A percentile compares a stretch with the other conserved stretches of the same genome.
Conservation (phyloP, 164 flowering plant genomes). For the Stephania japonica region DNA sequence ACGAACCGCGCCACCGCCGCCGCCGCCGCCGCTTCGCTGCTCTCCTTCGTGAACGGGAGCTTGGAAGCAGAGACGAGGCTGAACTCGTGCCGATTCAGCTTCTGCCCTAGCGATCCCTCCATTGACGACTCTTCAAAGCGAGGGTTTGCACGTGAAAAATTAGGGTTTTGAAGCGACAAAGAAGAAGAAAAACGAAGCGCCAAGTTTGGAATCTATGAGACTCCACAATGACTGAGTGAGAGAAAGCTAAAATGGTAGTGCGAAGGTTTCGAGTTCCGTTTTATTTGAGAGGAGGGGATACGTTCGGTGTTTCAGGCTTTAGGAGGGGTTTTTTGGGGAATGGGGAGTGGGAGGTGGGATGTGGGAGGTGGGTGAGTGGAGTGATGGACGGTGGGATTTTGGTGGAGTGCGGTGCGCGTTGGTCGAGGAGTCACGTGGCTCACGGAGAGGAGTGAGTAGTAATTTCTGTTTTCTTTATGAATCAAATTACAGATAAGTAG, state of each 20-base stretch:
- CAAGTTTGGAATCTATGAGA: neutral
- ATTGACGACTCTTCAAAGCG: conserved; percentile 12
- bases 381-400: no score
- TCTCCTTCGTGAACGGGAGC: conserved; percentile 19
- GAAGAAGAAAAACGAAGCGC: neutral
- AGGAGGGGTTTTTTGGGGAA: neutral
- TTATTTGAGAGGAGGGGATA: neutral
- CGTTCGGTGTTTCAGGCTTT: neutral
- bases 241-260: neutral
- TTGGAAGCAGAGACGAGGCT: conserved; percentile 41
- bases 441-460: no score
- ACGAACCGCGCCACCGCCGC: conserved; percentile 45
- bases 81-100: conserved; percentile 38
- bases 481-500: no score
- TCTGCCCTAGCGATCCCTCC: conserved; percentile 37
- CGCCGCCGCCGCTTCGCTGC: conserved; percentile 21
- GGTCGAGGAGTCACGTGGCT: no score
- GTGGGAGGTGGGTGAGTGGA: neutral
- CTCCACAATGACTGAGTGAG: neutral
- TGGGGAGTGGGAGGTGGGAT: neutral
- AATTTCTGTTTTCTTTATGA: no score
- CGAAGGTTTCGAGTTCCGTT: neutral
- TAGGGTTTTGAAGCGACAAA: conserved; percentile 8
- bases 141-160: neutral
- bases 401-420: no score